Evolutionary conservation across 176 grass and related monocot genomes (phyloP), one percentile per base, ranked within the genome.

Genomic region (Zea luxurians): DNA sequence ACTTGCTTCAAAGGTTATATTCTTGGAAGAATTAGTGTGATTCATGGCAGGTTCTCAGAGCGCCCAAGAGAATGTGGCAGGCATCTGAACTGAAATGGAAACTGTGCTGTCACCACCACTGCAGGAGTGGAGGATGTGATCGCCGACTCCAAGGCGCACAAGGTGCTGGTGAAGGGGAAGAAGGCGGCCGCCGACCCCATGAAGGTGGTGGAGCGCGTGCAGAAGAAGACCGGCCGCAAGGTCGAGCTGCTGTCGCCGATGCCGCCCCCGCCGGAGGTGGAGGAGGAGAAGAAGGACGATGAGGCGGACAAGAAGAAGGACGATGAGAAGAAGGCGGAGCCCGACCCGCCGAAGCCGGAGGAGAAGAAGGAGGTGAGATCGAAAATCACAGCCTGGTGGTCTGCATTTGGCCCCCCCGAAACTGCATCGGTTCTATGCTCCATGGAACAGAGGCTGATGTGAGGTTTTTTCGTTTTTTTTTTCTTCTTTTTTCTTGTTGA

Each of bases 121-220:
- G 20, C 45, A 99, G 96, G 96, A 21, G 96, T 99, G 67, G 96
- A 93, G 61, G 86, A 86, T 3, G 92, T 99, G 72, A 81, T 77
- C 47, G 89, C 92, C 2, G 90, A 99, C 73, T 89, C 89, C 4
- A 90, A 82, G 58, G 64, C 81, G 4, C 90, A 93, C 68, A 93
- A 84, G 88, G 92, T 99, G 79, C 79, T 99, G 73, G 96, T 89
- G 66, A 99, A 95, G 78, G 96, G 96, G 70, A 99, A 86, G 82
- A 99, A 99, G 66, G 83, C 86, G 3, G 92, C 96, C 1, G 90
- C 85, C 7, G 83, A 99, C 48, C 96, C 96, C 6, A 81, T 95
- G 88, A 99, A 95, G 84, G 92, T 99, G 54, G 90, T 99, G 68
- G 92, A 91, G 66, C 83, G 86, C 36, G 84, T 99, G 48, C 92